A percentile compares a stretch with the other conserved stretches of the same genome.
Evolutionary conservation across 1,139 yeast species (phyloP).

Genomic region (Taphrina communis): DNA sequence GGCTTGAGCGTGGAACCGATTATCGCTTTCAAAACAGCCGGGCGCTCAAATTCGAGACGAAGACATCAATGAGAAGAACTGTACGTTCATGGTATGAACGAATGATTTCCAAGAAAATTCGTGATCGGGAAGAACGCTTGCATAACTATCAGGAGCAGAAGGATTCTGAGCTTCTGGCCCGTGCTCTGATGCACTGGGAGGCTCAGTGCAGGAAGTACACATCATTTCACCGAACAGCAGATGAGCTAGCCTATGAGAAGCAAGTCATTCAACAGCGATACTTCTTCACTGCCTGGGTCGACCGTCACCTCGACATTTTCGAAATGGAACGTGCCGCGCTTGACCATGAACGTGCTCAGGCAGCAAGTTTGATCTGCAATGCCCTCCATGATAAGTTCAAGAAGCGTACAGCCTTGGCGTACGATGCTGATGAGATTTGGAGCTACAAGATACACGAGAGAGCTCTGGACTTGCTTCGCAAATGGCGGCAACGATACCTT

Average conservation of each 20-base stretch:
- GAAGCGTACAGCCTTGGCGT: not conserved
- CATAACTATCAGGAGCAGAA: not conserved
- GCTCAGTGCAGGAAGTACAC: not conserved
- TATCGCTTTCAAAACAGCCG: constrained; percentile 4
- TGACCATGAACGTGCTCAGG: constrained; percentile 14
- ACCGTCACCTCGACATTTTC: constrained; percentile 29
- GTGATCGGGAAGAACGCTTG: constrained; percentile 13
- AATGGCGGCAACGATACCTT: constrained; percentile 11
- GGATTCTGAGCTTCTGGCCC: not conserved
- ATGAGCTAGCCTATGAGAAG: not conserved
- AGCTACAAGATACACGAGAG: constrained; percentile 7
- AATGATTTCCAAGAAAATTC: not conserved
- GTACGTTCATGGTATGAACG: not conserved
- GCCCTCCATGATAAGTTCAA: constrained; percentile 8
- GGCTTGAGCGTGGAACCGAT: not conserved
- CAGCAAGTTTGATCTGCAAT: constrained; percentile 7
- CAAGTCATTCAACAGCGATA: not conserved
- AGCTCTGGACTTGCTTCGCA: not conserved
- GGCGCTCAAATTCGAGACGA: constrained; percentile 2
- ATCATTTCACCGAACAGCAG: not conserved
- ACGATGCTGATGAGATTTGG: constrained; percentile 21
- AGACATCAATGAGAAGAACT: not conserved
- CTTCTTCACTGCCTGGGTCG: constrained; percentile 27
- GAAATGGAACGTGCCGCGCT: constrained; percentile 30
- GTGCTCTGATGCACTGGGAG: constrained; percentile 3